These are phyloP conservation scores for Rhizophlyctis rosea DNA, from an alignment of 192 early-diverging fungal genomes.

Conservation along the genomic window DNA sequence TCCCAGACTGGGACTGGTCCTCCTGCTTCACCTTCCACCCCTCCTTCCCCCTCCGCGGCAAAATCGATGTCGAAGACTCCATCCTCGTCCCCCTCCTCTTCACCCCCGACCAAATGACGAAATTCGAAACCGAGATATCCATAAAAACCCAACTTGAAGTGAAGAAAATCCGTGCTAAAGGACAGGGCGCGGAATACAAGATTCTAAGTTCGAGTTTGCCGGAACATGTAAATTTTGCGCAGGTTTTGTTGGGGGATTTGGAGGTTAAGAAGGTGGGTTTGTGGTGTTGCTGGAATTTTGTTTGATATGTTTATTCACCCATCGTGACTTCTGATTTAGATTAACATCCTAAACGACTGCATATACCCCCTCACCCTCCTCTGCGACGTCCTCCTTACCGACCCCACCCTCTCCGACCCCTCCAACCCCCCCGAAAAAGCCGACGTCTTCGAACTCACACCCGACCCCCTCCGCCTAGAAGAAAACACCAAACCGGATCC, in stretches of 20 bases:
- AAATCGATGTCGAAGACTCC: conserved; percentile 29
- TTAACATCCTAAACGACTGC: conserved; percentile 29
- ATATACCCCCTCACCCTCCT: conserved; percentile 14
- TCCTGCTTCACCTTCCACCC: conserved; percentile 25
- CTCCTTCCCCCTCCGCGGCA: conserved; percentile 19
- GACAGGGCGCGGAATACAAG: conserved; percentile 35
- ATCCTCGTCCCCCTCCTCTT: conserved; percentile 25
- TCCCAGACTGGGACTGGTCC: conserved; percentile 37
- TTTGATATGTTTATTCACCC: not conserved
- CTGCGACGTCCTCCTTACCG: not conserved
- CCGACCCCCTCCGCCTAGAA: not conserved
- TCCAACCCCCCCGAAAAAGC: conserved; percentile 3
- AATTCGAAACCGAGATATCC: conserved; percentile 22
- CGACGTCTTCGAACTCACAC: not conserved
- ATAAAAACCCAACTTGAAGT: conserved; percentile 38
- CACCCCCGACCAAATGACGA: conserved; percentile 23
- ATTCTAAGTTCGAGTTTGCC: conserved; percentile 35
- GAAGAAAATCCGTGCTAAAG: conserved; percentile 24
- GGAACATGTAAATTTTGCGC: conserved; percentile 34
- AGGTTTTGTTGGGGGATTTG: conserved; percentile 24
- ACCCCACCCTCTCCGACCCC: not conserved
- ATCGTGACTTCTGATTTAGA: not conserved
- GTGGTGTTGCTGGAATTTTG: no score
- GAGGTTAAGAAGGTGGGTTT: not conserved
- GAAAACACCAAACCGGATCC: not conserved